Conservation (phyloP, 371 early-diverging fungal species). For the Enterocytospora artemiae region DNA sequence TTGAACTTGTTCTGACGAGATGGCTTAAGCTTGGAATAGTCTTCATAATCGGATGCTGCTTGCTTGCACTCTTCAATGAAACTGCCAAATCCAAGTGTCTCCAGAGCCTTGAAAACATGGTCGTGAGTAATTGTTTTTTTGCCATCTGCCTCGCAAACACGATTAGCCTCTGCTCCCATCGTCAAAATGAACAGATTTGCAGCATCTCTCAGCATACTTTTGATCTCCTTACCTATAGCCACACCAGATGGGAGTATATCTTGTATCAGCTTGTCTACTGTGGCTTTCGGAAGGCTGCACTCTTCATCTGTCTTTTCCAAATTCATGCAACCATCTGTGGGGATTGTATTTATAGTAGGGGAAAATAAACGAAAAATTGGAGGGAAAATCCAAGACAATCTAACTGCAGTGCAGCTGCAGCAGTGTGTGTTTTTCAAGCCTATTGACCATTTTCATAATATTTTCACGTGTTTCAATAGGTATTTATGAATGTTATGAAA, state of each 20-base stretch:
- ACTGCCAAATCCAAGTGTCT: constrained; percentile 75
- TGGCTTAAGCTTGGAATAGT: constrained; percentile 69
- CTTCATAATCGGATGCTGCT: constrained; percentile 74
- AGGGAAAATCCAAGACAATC: neutral
- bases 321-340: neutral
- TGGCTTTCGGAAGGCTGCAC: constrained; percentile 63
- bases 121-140: constrained; percentile 94
- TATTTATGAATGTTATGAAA: no score
- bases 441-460: no score
- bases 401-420: no score
- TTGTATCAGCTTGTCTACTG: constrained; percentile 84
- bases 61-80: constrained; percentile 75
- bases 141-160: constrained; percentile 81
- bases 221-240: constrained; percentile 77
- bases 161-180: constrained; percentile 72
- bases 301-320: constrained; percentile 46
- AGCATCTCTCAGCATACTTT: constrained; percentile 77
- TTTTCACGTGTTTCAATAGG: no score
- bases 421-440: no score
- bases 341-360: neutral
- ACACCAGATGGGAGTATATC: constrained; percentile 70
- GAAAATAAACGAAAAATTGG: neutral
- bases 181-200: constrained; percentile 64
- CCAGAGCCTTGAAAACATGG: constrained; percentile 77
- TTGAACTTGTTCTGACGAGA: constrained; percentile 71